Evolutionary conservation across 257 asterid genomes (phyloP), one percentile per base, ranked within the genome.

Genomic region (Linderniella brevidens): DNA sequence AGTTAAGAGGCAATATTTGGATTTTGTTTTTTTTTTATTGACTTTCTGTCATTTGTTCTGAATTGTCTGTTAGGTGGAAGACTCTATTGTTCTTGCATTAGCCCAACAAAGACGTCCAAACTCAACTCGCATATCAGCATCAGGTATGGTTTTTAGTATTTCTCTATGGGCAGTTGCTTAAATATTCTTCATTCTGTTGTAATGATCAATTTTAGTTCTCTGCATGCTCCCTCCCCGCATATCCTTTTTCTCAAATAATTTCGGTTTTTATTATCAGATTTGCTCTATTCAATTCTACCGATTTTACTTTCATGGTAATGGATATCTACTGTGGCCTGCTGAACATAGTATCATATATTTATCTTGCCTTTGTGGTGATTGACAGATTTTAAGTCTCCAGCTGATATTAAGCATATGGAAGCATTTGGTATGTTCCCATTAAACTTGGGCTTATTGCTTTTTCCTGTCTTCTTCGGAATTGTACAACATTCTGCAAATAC

Each of bases 31-130:
- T 25, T 25, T 6, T 25, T 19, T 49, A 35, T 46, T 52, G 56
- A 20, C 44, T 51, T 50, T 43, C 50, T 49, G n/a, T 42, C 9
- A 18, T 4, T 51, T 36, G 9, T 47, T 25, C 47, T 18, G 44
- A 19, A 4, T 60, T 56, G 17, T 42, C 18, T 17, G 58, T 43
- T 56, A 88, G 97, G 92, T 88, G 60, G 98, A 88, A 66, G 95
- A 84, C 69, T 81, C 80, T 54, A 79, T 88, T 53, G 78, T 76
- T 64, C 90, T 78, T 67, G 77, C 90, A 54, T 69, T 88, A 45
- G 76, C 94, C 62, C 94, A 88, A 66, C 93, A 74, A 73, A 76
- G 95, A 60, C 93, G 94, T 38, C 80, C 75, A 32, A 78, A 72
- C 72, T 77, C 98, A 68, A 52, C 87, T 17, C 70, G 93, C 65